Percentiles rank a stretch among this genome's conserved stretches.
phyloP scores from a whole-genome alignment of 2,329 filamentous ascomycete species.

The Fusarium palustre region DNA sequence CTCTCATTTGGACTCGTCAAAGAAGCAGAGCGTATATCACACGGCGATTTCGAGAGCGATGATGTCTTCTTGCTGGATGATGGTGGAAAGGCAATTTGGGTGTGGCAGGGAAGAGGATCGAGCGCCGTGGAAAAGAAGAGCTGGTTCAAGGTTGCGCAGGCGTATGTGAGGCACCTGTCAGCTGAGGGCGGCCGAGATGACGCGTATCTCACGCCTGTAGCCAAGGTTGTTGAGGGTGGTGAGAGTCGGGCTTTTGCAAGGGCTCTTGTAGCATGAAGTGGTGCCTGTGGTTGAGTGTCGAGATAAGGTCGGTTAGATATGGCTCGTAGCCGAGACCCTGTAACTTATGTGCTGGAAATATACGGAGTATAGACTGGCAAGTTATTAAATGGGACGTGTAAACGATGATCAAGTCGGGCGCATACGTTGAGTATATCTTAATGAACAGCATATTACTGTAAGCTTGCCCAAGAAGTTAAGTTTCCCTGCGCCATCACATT shows the following conservation, averaged over 20 bases:
- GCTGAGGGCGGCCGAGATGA: conserved; percentile 48
- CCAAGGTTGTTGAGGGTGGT: conserved; percentile 67
- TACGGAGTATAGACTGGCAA: background rate
- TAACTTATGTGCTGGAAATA: background rate
- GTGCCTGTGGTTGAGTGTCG: background rate
- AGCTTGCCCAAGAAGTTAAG: background rate
- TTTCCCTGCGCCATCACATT: background rate
- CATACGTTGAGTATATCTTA: background rate
- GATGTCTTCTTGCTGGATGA: conserved; percentile 74
- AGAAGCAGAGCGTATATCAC: conserved; percentile 60
- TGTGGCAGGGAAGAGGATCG: conserved; percentile 72
- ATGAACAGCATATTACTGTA: background rate
- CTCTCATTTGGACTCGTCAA: conserved; percentile 69
- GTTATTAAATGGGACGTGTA: background rate
- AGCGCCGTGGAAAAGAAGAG: conserved; percentile 68
- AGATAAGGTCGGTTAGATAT: background rate
- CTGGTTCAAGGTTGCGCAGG: conserved; percentile 71
- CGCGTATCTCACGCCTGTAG: conserved; percentile 62
- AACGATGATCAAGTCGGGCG: background rate
- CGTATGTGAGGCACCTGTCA: conserved; percentile 61
- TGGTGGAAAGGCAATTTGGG: conserved; percentile 69
- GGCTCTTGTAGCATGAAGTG: conserved; percentile 53
- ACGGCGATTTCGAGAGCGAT: conserved; percentile 64
- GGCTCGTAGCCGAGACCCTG: background rate
- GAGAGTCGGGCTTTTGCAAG: conserved; percentile 66